These are phyloP conservation scores for Cryptococcus neoformans DNA, from an alignment of 1,284 basidiomycete genomes.

Conservation along the genomic window DNA sequence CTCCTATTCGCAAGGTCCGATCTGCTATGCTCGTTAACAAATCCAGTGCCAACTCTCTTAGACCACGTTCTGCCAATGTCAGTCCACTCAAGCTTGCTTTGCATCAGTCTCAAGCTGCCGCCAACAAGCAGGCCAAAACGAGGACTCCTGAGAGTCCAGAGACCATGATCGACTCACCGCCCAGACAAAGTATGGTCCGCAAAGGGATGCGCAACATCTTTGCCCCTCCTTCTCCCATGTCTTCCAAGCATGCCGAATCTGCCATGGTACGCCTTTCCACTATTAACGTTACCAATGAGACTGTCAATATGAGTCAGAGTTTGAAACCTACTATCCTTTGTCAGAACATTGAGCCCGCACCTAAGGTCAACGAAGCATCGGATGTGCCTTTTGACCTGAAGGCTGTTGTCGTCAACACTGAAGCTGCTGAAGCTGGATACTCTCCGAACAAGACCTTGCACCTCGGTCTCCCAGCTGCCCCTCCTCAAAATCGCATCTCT, in stretches of 20 bases:
- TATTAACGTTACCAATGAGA: slow-evolving; percentile 10
- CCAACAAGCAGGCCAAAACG: background rate
- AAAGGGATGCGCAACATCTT: slow-evolving; percentile 40
- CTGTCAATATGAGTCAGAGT: slow-evolving; percentile 7
- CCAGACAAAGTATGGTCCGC: slow-evolving; percentile 26
- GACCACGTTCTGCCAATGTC: slow-evolving; percentile 9
- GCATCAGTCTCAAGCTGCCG: slow-evolving; percentile 19
- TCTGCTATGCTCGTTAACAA: slow-evolving; percentile 24
- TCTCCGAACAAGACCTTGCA: slow-evolving; percentile 4
- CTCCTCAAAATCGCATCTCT: slow-evolving; percentile 13
- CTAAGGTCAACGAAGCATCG: slow-evolving; percentile 5
- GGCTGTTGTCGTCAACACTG: slow-evolving; percentile 13
- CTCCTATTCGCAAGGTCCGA: slow-evolving; percentile 25
- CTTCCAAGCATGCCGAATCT: slow-evolving; percentile 4
- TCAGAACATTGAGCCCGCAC: background rate
- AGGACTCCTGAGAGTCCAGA: background rate
- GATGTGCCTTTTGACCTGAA: slow-evolving; percentile 27
- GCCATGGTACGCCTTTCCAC: background rate
- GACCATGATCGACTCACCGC: background rate
- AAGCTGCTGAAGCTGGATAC: background rate
- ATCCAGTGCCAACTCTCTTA: slow-evolving; percentile 21
- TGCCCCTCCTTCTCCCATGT: slow-evolving; percentile 30
- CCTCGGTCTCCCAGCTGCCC: slow-evolving; percentile 20
- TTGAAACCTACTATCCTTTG: slow-evolving; percentile 8
- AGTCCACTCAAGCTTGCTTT: slow-evolving; percentile 35